These are phyloP conservation scores for Pseudogymnoascus sp. DNA, from an alignment of 2,329 filamentous ascomycete genomes.

Conservation along the genomic window DNA sequence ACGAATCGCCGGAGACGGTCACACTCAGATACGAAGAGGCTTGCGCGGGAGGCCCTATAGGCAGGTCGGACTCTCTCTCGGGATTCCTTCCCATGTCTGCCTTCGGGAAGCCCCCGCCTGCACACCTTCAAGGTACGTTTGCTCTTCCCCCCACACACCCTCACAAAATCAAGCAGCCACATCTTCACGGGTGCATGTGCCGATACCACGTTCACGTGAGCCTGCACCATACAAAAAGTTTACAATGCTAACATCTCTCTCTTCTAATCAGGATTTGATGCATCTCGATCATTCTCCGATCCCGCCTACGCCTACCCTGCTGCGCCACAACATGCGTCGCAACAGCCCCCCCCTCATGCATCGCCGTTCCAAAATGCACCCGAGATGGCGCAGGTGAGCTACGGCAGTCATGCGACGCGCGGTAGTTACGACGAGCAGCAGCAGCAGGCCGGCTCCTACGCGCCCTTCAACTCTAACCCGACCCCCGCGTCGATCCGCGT, in stretches of 20 bases:
- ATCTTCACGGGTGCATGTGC: neutral
- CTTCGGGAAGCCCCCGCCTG: slow-evolving; percentile 67
- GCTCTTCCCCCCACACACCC: neutral
- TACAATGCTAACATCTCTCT: slow-evolving; percentile 9
- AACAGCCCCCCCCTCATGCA: slow-evolving; percentile 31
- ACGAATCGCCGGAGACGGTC: slow-evolving; percentile 29
- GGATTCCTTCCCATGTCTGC: slow-evolving; percentile 64
- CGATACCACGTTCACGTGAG: slow-evolving; percentile 11
- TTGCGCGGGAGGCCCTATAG: slow-evolving; percentile 29
- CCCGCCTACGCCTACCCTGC: slow-evolving; percentile 37
- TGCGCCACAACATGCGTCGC: slow-evolving; percentile 40
- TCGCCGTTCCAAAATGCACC: slow-evolving; percentile 23
- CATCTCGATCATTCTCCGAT: slow-evolving; percentile 28
- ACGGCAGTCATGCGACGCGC: slow-evolving; percentile 40
- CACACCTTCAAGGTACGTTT: slow-evolving; percentile 74
- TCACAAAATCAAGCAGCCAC: slow-evolving; percentile 3
- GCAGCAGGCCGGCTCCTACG: slow-evolving; percentile 59
- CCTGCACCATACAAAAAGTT: slow-evolving; percentile 19
- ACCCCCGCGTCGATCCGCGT: slow-evolving; percentile 45
- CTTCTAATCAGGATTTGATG: slow-evolving; percentile 25
- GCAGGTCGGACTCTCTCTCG: slow-evolving; percentile 26
- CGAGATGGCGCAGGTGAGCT: slow-evolving; percentile 25
- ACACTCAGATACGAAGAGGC: slow-evolving; percentile 29
- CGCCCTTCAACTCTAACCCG: slow-evolving; percentile 52
- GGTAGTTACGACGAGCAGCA: slow-evolving; percentile 49